Percentiles rank a stretch among this genome's conserved stretches.
Evolutionary conservation across 2,329 filamentous ascomycete genomes (phyloP).

Genomic region (Diaporthe sp.): DNA sequence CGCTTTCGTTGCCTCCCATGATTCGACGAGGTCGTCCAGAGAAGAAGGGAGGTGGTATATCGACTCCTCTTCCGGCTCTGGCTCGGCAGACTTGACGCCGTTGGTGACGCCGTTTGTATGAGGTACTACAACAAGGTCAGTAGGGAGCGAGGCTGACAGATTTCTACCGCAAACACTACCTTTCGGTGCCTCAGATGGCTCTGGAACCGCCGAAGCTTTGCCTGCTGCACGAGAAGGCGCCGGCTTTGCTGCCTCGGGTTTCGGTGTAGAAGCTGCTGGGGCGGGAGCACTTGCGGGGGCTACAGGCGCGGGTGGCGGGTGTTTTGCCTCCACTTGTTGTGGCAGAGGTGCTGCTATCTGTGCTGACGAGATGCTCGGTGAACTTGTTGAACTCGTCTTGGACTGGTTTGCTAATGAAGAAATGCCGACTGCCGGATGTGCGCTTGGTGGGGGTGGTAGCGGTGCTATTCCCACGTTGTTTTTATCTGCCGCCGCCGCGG

Average conservation of each 20-base stretch:
- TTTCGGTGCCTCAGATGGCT: conserved; percentile 59
- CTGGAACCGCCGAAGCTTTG: conserved; percentile 59
- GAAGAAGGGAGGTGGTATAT: conserved; percentile 93
- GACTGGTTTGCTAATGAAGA: conserved; percentile 67
- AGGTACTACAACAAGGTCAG: conserved; percentile 49
- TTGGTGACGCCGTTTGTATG: conserved; percentile 68
- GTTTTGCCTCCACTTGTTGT: conserved; percentile 52
- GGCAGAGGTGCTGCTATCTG: conserved; percentile 59
- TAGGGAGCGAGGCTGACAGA: conserved; percentile 38
- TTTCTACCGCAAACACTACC: conserved; percentile 49
- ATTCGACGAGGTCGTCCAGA: conserved; percentile 90
- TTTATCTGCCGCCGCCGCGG: conserved; percentile 89
- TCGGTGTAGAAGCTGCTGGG: conserved; percentile 48
- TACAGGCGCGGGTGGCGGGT: conserved; percentile 49
- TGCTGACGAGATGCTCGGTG: conserved; percentile 62
- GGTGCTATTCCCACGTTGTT: conserved; percentile 95
- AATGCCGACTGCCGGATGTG: conserved; percentile 56
- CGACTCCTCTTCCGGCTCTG: conserved; percentile 76
- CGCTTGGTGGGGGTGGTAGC: conserved; percentile 87
- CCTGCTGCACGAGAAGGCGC: conserved; percentile 57
- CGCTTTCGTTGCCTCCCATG: conserved; percentile 87
- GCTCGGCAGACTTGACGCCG: conserved; percentile 62
- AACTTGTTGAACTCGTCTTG: conserved; percentile 68
- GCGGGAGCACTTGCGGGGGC: conserved; percentile 46
- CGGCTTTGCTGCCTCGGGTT: conserved; percentile 48